A percentile compares a stretch with the other conserved stretches of the same genome.
These are phyloP conservation scores for Blastocystis sp. DNA, from an alignment of 352 stramenopile genomes.

Conservation along the genomic window DNA sequence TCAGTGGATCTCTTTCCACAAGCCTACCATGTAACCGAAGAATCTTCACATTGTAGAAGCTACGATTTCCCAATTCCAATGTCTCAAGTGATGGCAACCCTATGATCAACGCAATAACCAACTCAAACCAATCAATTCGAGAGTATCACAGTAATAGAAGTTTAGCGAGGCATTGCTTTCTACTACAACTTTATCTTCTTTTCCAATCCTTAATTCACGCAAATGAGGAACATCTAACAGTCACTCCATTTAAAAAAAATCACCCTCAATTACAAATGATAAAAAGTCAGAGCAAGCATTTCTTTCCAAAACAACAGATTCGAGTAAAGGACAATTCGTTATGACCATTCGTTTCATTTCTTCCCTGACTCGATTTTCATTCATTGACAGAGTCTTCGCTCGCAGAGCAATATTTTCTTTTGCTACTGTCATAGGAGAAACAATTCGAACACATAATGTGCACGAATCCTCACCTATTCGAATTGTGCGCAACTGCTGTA, in stretches of 20 bases:
- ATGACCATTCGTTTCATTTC: slow-evolving; percentile 37
- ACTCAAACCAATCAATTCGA: background rate
- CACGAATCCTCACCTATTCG: background rate
- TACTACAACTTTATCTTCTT: background rate
- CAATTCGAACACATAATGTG: background rate
- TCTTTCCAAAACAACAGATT: background rate
- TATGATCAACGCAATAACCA: background rate
- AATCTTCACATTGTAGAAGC: background rate
- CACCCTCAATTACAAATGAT: background rate
- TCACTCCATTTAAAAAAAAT: background rate
- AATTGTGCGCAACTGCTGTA: background rate
- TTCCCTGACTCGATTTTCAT: slow-evolving; percentile 1
- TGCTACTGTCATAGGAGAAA: background rate
- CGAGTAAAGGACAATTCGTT: background rate
- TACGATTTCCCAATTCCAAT: background rate
- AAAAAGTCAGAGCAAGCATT: slow-evolving; percentile 36
- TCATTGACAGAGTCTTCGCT: slow-evolving; percentile 6
- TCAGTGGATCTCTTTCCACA: background rate
- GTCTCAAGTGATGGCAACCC: background rate
- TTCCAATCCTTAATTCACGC: background rate
- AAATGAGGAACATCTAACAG: slow-evolving; percentile 1
- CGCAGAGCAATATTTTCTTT: background rate
- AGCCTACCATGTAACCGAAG: slow-evolving; percentile 18
- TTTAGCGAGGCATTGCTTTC: background rate
- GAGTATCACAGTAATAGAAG: slow-evolving; percentile 21